Base-by-base conservation (phyloP, 306 rosid genomes). In the Rosa persica region DNA sequence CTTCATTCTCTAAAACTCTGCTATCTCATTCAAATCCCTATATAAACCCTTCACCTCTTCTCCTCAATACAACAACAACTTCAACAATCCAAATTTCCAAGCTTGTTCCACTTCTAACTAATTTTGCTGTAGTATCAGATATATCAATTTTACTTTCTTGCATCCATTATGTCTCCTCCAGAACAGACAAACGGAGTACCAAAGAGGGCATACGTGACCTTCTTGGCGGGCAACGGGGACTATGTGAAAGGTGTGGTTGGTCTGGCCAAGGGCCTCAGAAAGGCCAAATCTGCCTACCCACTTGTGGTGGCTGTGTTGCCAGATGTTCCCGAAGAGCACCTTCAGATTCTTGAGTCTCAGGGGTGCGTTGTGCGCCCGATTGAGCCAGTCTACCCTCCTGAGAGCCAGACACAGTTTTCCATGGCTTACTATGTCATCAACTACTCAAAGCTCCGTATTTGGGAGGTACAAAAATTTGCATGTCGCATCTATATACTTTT, bases 361-460 rank as follows among this genome's bases (percentile, higher is more conserved):
- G 91, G 87, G 8, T 88, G 91, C 40, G 48, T 88, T 16, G 84
- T 88, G 1, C 85, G 83, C 5, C 81, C 78, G 72, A 88, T 88
- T 40, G 88, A 81, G 23, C 89, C 91, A 0, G 81, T 88, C 48
- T 73, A 78, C 49, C 91, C 89, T 40, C 89, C 89, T 1, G 71
- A 64, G 9, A 81, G 2, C 73, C 81, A 83, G 52, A 81, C 91
- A 40, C 54, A 71, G 2, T 88, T 81, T 67, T 19, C 89, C 64
- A 88, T 88, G 91, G 89, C 91, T 3, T 88, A 88, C 48, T 88
- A 75, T 74, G 91, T 88, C 81, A 88, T 88, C 77, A 88, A 88
- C 78, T 88, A 88, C 85, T 88, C 91, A 8, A 88, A 88, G 76
- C 91, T 88, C 55, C 87, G 91, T 42, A 88, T 88, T 10, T 88